Evolutionary conservation across 305 asterid species (phyloP), one percentile per base, ranked within the genome.

Genomic region (Withania somnifera): DNA sequence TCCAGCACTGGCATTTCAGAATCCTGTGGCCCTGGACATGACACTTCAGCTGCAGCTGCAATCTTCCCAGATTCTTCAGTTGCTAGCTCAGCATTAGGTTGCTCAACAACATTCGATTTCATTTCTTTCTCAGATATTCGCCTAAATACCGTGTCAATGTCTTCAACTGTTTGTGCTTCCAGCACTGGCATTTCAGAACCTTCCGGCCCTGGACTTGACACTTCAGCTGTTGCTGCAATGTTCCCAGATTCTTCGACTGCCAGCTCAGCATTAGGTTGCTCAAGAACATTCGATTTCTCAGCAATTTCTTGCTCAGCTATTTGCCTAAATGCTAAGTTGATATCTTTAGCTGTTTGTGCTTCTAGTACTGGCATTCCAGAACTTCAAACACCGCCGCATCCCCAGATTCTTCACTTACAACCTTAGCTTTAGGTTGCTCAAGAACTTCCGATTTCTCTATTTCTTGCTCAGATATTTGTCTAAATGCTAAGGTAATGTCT

Each of bases 131-230:
- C 77, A 67, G n/a, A 36, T n/a, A 36, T 67, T 10, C 10, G 28
- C 50, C 30, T 67, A 38, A 67, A 67, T 67, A 51, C 52, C 19
- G 11, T 19, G 24, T 22, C 19, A 45, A 85, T 83, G 63, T 85
- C 90, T 85, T 88, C 87, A 40, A 40, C 20, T 61, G 88, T 82
- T 82, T 51, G 85, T 83, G 83, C 86, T 84, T 90, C 90, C 61
- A 71, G 50, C 53, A 61, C 89, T 68, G 88, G 84, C 91, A 86
- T 85, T 40, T 45, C 63, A 42, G 82, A 64, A 82, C 71, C 53
- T 38, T 36, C 47, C n/a, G 63, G 63, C 0, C 45, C 32, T 73
- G 71, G 77, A 58, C 75, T 83, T 17, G 86, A 40, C 82, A 67
- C 17, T 0, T 67, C 50, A 51, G 81, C 78, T 73, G 22, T n/a